Evolutionary conservation across 1,284 basidiomycete genomes (phyloP), one percentile per base, ranked within the genome.

Genomic region (Cryptococcus sp.): DNA sequence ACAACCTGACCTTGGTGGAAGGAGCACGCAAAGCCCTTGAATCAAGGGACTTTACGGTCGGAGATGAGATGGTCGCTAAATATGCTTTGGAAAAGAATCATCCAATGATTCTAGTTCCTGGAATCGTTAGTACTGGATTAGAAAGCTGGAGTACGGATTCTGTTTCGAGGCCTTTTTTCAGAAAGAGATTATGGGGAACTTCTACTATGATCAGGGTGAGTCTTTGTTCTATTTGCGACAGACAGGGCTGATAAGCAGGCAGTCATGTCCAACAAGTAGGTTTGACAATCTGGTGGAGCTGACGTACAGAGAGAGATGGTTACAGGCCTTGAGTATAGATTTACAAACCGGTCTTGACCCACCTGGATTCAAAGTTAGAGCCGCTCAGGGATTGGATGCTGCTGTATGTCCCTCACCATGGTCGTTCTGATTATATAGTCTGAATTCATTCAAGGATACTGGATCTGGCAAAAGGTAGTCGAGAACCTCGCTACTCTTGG

Each of bases 381-480:
- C 93, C 9, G 91, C 90, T 0, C 90, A 98, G 72, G 93, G 80
- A 0, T 61, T 79, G 0, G 79, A 80, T 48, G 81, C 80, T 0
- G 81, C 81, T 3, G 73, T 51, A 63, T 62, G 60, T 57, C 22
- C n/a, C 25, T 41, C 23, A 3, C 18, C 5, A 45, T 19, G 7
- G 21, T 19, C 9, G 23, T 23, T 25, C 89, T 2, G 90, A 91
- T 4, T 10, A 36, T 36, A 37, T 44, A 66, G 57, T 90, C 86
- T 60, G 89, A 84, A 64, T 96, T 98, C 68, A 86, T 97, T 51
- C 86, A 88, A 67, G 90, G 91, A 3, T 97, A 91, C 72, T 96
- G 92, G 92, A 85, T 96, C 57, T 97, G 92, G 91, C 87, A 87
- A 3, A 93, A 93, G 75, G 88, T 97, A 50, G 85, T 98, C 11